Conservation (phyloP, 257 asterid species). For the Cynanchum wilfordii region DNA sequence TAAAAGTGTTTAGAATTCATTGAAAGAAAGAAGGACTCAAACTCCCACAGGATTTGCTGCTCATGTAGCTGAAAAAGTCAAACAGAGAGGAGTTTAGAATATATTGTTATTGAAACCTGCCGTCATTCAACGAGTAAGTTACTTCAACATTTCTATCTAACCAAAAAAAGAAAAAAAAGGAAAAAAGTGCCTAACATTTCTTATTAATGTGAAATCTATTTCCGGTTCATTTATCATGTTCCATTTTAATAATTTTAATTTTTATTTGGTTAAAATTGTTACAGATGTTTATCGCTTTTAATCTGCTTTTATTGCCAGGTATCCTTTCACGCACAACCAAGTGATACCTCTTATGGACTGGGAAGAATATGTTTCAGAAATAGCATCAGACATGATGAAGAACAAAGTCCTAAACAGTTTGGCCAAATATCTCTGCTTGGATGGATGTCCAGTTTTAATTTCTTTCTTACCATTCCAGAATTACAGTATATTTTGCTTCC, state of each 20-base stretch:
- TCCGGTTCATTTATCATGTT: neutral
- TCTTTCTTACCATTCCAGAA: neutral
- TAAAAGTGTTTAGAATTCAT: constrained; percentile 74
- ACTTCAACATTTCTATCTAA: constrained; percentile 7
- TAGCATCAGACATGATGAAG: constrained; percentile 85
- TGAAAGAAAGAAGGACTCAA: constrained; percentile 86
- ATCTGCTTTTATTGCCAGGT: constrained; percentile 41
- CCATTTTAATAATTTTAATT: neutral
- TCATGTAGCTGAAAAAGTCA: constrained; percentile 75
- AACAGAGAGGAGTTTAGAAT: constrained; percentile 85
- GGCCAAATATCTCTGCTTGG: constrained; percentile 13
- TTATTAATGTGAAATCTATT: constrained; percentile 7
- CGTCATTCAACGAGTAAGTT: constrained; percentile 89
- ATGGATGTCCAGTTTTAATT: neutral
- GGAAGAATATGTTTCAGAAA: constrained; percentile 91
- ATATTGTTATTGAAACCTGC: constrained; percentile 82
- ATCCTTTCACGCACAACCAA: constrained; percentile 76
- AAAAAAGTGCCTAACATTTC: constrained; percentile 20
- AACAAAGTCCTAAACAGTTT: constrained; percentile 96
- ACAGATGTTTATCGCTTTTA: constrained; percentile 5
- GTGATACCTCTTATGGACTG: constrained; percentile 88
- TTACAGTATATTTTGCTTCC: constrained; percentile 3
- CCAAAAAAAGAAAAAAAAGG: too few species aligned
- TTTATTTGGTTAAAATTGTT: neutral
- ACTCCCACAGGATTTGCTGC: constrained; percentile 70